phyloP scores from a whole-genome alignment of 139 green algal genomes.

The Tetratostichococcus sp. region DNA sequence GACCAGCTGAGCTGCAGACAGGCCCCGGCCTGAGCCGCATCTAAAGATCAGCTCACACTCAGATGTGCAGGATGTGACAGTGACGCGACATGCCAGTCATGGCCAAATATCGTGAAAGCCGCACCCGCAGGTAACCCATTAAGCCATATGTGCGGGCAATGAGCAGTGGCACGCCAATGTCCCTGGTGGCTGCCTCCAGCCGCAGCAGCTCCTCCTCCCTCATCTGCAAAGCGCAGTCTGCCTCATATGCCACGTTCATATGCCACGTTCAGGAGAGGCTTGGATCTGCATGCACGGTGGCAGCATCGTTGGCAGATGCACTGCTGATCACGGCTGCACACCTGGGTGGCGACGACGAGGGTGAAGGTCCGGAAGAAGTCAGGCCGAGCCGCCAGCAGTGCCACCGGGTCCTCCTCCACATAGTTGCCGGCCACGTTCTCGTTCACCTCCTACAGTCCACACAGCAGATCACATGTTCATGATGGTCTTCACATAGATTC shows the following conservation, averaged over 20 bases:
- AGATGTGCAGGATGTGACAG: too few relatives aligned
- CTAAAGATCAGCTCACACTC: too few relatives aligned
- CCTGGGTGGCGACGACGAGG: conserved; percentile 90
- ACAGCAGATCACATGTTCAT: too few relatives aligned
- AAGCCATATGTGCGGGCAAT: conserved; percentile 81
- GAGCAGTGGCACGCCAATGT: conserved; percentile 59
- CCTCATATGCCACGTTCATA: too few relatives aligned
- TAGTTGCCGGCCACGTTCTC: conserved; percentile 75
- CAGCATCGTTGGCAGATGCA: too few relatives aligned
- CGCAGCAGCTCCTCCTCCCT: conserved; percentile 45
- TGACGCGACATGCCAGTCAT: too few relatives aligned
- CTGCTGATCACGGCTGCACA: conserved; percentile 14
- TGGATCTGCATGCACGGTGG: too few relatives aligned
- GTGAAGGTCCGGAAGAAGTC: conserved; percentile 84
- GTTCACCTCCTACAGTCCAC: conserved; percentile 78
- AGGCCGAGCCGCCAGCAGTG: conserved; percentile 68
- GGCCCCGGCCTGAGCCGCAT: too few relatives aligned
- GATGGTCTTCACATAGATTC: too few relatives aligned
- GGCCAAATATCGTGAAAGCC: too few relatives aligned
- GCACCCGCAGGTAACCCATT: conserved; percentile 71
- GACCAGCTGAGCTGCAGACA: too few relatives aligned
- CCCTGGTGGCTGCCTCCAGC: conserved; percentile 71
- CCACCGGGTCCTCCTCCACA: conserved; percentile 71
- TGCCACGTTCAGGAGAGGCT: too few relatives aligned
- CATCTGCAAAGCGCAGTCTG: conserved; percentile 52